Base-by-base conservation (phyloP, 257 asterid species). In the Fraxinus cuspidata region DNA sequence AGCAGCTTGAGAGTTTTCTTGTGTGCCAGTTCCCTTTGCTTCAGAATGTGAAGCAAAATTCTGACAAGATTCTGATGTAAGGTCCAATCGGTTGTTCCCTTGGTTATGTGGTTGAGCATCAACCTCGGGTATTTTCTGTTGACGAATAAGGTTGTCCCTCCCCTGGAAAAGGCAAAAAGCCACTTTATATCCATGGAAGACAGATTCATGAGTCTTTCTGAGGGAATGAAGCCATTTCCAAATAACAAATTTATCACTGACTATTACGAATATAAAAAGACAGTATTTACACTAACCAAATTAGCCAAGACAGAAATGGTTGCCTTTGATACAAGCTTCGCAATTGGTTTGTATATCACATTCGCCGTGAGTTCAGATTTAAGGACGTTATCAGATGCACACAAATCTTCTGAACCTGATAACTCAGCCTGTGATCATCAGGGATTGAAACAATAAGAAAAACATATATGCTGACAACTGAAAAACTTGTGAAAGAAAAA, bases 341-440 rank as follows among this genome's bases (percentile, higher is more conserved):
- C 94, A 77, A 82, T 77, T 37, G 98, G 98, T 79, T 83, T 94
- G 87, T 85, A 89, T 8, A 91, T 79, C 78, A 92, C 87, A 78
- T 77, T 86, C 38, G 85, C 63, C 27, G 69, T 51, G 71, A n/a
- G 56, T 21, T 84, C 86, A 12, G 89, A 40, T 78, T 84, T 82
- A 70, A 81, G 58, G 76, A 75, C 83, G 68, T 56, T 51, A 73
- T 81, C 78, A 27, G 88, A 75, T 70, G 82, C 80, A 78, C 44
- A 12, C 68, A 58, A 73, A 79, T 66, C 85, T 75, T 84, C 85
- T 79, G 82, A 60, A 74, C 75, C 88, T 0, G 64, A 75, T 42
- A 31, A 64, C 67, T 75, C 84, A 71, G 81, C 87, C 95, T 90
- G 85, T 76, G 81, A 82, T 73, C 74, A 77, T 75, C 60, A 74